Base-by-base conservation (phyloP, 192 early-diverging fungal genomes). In the Funneliformis geosporum region DNA sequence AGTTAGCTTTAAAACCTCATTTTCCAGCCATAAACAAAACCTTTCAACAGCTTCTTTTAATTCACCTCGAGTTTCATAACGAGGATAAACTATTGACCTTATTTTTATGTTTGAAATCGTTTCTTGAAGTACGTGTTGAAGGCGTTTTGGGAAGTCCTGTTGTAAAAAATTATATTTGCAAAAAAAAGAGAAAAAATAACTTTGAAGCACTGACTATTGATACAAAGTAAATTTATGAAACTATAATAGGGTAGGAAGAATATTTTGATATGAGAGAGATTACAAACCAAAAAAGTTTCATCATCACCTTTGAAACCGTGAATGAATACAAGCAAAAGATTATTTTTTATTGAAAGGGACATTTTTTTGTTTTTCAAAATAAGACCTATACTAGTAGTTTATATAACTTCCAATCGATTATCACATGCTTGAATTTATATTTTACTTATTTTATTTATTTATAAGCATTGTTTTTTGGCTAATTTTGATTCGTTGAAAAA, bases 251-350 rank as follows among this genome's bases (percentile, higher is more conserved):
- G 33, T 2, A 50, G 21, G 50, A 55, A 55, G 21, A 16, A 21
- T 55, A 0, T 40, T n/a, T n/a, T n/a, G n/a, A n/a, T n/a, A n/a
- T n/a, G n/a, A n/a, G n/a, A n/a, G n/a, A 16, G 38, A 28, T n/a
- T 46, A 39, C n/a, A 60, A 80, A 88, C 87, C 76, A 84, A 28
- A 66, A 88, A 88, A 65, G 83, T 84, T 16, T 74, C 73, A 75
- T 89, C 89, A 79, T 84, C 81, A 7, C 90, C 90, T 65, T 83
- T 82, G 72, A 90, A 91, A 5, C 90, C 90, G 79, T 91, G 90
- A 14, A 90, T 77, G 71, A 90, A 91, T 38, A 91, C 40, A 8
- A 91, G 79, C 8, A 91, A 76, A 7, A 89, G 73, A 42, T 85
- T 86, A 65, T 86, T 83, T 39, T 60, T 80, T 46, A 74, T 78